Base-by-base conservation (phyloP, 164 flowering plant genomes). In the Liriodendron chinense region DNA sequence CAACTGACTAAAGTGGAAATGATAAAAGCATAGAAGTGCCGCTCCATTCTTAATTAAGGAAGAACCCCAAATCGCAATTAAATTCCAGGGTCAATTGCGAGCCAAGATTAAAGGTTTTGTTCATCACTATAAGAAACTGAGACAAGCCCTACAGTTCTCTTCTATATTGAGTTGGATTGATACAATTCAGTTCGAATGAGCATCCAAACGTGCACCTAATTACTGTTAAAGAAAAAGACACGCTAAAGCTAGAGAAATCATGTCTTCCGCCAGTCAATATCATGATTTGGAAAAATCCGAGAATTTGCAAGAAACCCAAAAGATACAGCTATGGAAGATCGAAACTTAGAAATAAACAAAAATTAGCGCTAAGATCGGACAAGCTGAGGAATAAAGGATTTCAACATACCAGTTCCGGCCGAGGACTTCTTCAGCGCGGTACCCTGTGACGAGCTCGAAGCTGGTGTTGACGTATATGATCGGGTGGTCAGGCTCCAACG, bases 391-490 rank as follows among this genome's bases (percentile, higher is more conserved):
- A 9, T 10, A 21, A 22, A 13, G 25, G 24, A 64, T 22, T 21
- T 13, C 24, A 12, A 50, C 73, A 1, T 76, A 94, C 98, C 98
- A 94, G 83, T 94, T 94, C 25, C 94, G 84, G 56, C 98, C 97
- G 48, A 94, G 89, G 79, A 90, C 92, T 76, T 94, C 97, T 24
- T 92, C 88, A 24, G 98, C 97, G 25, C 92, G 88, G 68, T 89
- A 94, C 8, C 97, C 98, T 0, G 98, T 94, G 78, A 79, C 80
- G 67, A 78, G 77, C 82, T 94, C 94, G 77, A 92, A 94, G 43
- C 89, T 88, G 9, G 88, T 86, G 66, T 94, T 94, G 77, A 94
- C 95, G 28, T 94, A 94, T 57, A 94, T 92, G 79, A 94, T 76
- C 1, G 98, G 98, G 71, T 74, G 86, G 80, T 94, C 98, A 1